Evolutionary conservation across 306 rosid species (phyloP), one percentile per base, ranked within the genome.

Genomic region (Cucumis melo): DNA sequence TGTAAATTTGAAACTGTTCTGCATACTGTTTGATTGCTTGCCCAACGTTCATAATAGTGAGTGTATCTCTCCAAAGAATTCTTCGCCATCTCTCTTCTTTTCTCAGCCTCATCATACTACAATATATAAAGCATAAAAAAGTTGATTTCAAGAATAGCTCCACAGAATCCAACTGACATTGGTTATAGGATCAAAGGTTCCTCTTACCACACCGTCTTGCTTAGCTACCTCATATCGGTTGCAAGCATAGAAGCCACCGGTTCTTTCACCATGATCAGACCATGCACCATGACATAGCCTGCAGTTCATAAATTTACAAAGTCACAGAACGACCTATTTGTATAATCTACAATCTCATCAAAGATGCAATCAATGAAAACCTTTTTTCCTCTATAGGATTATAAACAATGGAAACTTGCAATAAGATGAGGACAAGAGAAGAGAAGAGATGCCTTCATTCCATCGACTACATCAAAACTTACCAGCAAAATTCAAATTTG

Each of bases 401-500:
- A 19, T 2, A n/a, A 56, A 74, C 13, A 32, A 9, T 39, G 0
- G 15, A 53, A 74, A 74, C 20, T 74, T 74, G 65, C 34, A 54
- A 15, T 44, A 14, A 44, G 32, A 74, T 4, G 20, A 19, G 32
- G 36, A 5, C n/a, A 51, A 73, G 29, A 73, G 53, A 34, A 73
- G 29, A 73, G 53, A 34, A 34, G 65, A 60, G 38, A 44, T 24
- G 5, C 21, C 75, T 53, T 51, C 32, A 48, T 60, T 42, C 42
- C 17, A 50, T 19, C 46, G 27, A 76, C 54, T 38, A 29, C 20
- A 20, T 20, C 67, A 65, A 51, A 16, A 21, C 76, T 78, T 66
- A 78, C 98, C 98, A 92, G 87, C 98, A 92, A 83, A 90, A 92
- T 78, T 92, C 92, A 77, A 87, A 88, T 84, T 81, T 87, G 79